A percentile compares a stretch with the other conserved stretches of the same genome.
Evolutionary conservation across 345 rosid genomes (phyloP).

Genomic region (Gossypioides kirkii): DNA sequence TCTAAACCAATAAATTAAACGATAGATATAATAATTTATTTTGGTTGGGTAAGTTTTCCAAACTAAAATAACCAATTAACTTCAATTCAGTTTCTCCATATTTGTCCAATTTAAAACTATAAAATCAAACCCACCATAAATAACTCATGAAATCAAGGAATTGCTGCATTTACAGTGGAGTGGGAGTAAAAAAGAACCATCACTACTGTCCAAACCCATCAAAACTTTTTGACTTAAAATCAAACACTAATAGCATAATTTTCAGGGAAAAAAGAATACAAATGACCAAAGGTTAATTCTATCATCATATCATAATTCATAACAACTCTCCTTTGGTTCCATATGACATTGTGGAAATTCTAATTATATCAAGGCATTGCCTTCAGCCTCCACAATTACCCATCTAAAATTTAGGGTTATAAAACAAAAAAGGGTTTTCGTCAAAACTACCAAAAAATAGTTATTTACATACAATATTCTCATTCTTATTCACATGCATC

Average conservation of each 20-base stretch:
- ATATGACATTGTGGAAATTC: slow-evolving; percentile 11
- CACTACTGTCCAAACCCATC: not conserved
- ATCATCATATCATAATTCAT: not conserved
- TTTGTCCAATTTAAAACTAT: no score
- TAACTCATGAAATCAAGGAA: no score
- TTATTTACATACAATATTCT: slow-evolving; percentile 26
- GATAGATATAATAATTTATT: no score
- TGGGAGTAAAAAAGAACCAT: not conserved
- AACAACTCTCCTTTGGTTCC: slow-evolving; percentile 12
- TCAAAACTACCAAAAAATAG: not conserved
- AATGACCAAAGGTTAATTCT: slow-evolving; percentile 4
- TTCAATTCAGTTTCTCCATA: no score
- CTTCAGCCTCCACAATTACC: slow-evolving; percentile 21
- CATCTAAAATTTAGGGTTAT: slow-evolving; percentile 28
- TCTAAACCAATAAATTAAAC: no score
- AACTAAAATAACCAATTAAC: no score
- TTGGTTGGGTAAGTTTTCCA: no score
- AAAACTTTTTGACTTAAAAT: not conserved
- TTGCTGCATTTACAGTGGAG: no score
- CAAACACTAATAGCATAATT: not conserved
- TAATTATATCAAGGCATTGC: slow-evolving; percentile 5
- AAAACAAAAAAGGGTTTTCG: not conserved
- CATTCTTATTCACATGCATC: slow-evolving; percentile 30
- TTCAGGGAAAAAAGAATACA: not conserved
- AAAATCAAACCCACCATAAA: no score